A percentile compares a stretch with the other conserved stretches of the same genome.
Conservation (phyloP, 139 green algal species). For the Asterochloris sp. region DNA sequence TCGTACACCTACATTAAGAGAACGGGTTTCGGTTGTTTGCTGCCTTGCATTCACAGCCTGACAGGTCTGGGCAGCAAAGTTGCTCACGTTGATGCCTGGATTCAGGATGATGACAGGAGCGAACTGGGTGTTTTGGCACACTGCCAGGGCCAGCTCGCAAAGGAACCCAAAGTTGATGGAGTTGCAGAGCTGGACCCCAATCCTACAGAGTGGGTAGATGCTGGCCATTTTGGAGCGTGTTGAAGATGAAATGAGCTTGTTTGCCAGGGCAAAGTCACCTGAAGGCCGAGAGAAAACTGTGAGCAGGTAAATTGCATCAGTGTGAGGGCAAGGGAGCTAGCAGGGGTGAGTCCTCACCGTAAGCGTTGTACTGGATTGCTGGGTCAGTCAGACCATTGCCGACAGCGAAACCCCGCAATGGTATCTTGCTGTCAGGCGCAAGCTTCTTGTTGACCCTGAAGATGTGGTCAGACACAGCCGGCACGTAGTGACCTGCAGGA, state of each 20-base stretch:
- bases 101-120: constrained; percentile 31
- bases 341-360: neutral
- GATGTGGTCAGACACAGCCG: constrained; percentile 19
- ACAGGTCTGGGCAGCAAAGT: no score
- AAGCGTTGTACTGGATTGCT: constrained; percentile 70
- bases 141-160: constrained; percentile 67
- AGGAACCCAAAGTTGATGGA: constrained; percentile 27
- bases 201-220: constrained; percentile 55
- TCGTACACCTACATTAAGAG: constrained; percentile 54
- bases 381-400: constrained; percentile 95
- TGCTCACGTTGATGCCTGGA: constrained; percentile 3
- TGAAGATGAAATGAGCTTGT: neutral
- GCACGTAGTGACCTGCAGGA: constrained; percentile 31
- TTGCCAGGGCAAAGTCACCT: constrained; percentile 4
- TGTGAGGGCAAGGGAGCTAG: neutral
- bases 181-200: constrained; percentile 55
- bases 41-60: neutral
- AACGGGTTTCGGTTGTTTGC: constrained; percentile 37
- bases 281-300: neutral
- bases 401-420: constrained; percentile 74
- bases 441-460: constrained; percentile 23
- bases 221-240: neutral
- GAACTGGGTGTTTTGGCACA: constrained; percentile 56
- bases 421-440: constrained; percentile 40
- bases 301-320: neutral